Base-by-base conservation (phyloP, 257 asterid genomes). In the Plantago ovata region DNA sequence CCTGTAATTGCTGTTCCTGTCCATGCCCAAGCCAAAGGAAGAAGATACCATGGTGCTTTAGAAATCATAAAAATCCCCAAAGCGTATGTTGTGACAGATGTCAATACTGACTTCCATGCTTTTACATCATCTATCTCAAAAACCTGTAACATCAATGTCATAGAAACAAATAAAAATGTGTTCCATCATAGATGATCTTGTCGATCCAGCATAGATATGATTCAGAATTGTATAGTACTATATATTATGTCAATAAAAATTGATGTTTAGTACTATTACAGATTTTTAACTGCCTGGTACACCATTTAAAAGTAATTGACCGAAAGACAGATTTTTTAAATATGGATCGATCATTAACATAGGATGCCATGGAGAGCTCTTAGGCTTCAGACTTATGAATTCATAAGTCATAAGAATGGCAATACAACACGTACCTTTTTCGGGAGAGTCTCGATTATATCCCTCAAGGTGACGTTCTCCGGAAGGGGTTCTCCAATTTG, bases 1-100 rank as follows among this genome's bases (percentile, higher is more conserved):
- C 98, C 98, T 0, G 98, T 93, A 56, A 93, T 54, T 16, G 98
- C 97, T 46, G 98, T 93, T 65, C 98, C 98, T 9, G 98, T 86
- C 95, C 95, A 93, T 61, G 97, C 95, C 98, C 97, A 93, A 64
- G 98, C 95, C 28, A 93, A 73, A 22, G 98, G 98, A 77, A 93
- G 97, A n/a, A 93, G 81, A 78, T 88, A 93, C 98, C 97, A 89
- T 16, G 98, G 95, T 28, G 95, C 72, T 80, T 92, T 92, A 67
- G 97, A 81, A 66, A 93, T 86, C 95, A 82, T 78, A 72, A 74
- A 65, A 44, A 93, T 84, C 48, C 98, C 98, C 79, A 86, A 50
- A 0, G 95, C 75, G 69, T 93, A 93, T 1, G 97, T 79, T 36
- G 87, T 74, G 46, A 73, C 87, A 36, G 98, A 88, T 68, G 70